phyloP scores from a whole-genome alignment of 1,284 basidiomycete species.

The Omphalotus olearius region DNA sequence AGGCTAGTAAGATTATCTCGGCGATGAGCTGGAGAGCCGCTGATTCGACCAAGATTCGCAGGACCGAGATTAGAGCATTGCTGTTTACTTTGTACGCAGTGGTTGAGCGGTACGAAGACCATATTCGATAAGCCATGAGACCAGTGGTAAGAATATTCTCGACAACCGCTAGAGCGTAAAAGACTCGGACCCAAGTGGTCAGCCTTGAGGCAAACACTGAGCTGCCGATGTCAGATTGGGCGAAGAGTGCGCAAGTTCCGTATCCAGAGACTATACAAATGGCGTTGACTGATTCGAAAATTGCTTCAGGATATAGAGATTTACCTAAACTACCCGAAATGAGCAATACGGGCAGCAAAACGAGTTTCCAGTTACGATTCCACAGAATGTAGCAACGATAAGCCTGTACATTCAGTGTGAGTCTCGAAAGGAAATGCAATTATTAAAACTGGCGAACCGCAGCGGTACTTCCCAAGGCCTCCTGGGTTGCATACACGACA shows the following conservation, averaged over 20 bases:
- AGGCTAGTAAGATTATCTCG: conserved; percentile 4
- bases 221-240: neutral
- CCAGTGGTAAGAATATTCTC: conserved; percentile 10
- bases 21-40: conserved; percentile 9
- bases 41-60: conserved; percentile 11
- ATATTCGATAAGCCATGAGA: conserved; percentile 9
- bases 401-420: conserved; percentile 8
- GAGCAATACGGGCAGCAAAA: conserved; percentile 14
- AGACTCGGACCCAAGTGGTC: conserved; percentile 6
- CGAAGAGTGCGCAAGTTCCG: too few relatives aligned
- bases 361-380: conserved; percentile 11
- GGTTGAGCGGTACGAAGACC: conserved; percentile 1
- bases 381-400: conserved; percentile 18
- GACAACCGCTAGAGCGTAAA: neutral
- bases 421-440: neutral
- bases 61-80: neutral
- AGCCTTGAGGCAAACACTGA: conserved; percentile 1
- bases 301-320: conserved; percentile 1
- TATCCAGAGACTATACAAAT: too few relatives aligned
- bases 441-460: conserved; percentile 7
- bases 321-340: conserved; percentile 12
- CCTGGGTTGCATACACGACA: conserved; percentile 16
- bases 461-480: conserved; percentile 15
- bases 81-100: neutral
- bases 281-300: too few relatives aligned